Percentiles rank a stretch among this genome's conserved stretches.
phyloP scores from a whole-genome alignment of 192 early-diverging fungal genomes.

The Physocladia obscura region DNA sequence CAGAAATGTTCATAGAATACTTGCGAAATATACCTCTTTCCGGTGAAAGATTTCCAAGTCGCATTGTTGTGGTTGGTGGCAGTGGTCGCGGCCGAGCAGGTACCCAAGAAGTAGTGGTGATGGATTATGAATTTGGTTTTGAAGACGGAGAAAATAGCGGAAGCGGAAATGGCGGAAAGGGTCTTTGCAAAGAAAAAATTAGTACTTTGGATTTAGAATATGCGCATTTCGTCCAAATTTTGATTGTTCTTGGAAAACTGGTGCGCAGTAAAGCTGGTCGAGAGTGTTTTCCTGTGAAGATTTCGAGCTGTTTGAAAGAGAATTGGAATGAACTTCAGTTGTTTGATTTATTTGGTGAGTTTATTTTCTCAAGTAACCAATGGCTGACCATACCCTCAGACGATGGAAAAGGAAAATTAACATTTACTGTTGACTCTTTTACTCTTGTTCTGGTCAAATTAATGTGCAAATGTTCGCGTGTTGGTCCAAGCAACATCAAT shows the following conservation, averaged over 20 bases:
- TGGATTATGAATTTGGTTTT: conserved; percentile 46
- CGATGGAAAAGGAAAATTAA: neutral
- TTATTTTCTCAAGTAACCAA: neutral
- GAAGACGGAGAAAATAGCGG: conserved; percentile 42
- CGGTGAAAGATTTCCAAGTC: neutral
- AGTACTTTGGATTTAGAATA: conserved; percentile 43
- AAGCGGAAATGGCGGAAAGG: neutral
- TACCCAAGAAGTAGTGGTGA: conserved; percentile 45
- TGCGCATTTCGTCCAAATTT: conserved; percentile 42
- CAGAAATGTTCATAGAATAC: conserved; percentile 26
- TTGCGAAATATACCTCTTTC: neutral
- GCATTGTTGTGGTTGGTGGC: neutral
- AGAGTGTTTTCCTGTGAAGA: conserved; percentile 37
- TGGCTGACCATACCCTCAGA: neutral
- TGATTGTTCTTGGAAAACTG: conserved; percentile 42
- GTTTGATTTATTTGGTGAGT: neutral
- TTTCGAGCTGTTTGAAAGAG: neutral
- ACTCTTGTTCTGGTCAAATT: neutral
- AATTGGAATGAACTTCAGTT: neutral
- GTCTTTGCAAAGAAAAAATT: conserved; percentile 14
- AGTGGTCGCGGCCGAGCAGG: neutral
- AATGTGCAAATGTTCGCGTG: conserved; percentile 8
- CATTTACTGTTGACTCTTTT: conserved; percentile 15
- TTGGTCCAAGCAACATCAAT: conserved; percentile 4
- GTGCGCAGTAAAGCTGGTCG: conserved; percentile 32